These are phyloP conservation scores for Buxus sempervirens DNA, from an alignment of 164 flowering plant genomes.

Conservation along the genomic window DNA sequence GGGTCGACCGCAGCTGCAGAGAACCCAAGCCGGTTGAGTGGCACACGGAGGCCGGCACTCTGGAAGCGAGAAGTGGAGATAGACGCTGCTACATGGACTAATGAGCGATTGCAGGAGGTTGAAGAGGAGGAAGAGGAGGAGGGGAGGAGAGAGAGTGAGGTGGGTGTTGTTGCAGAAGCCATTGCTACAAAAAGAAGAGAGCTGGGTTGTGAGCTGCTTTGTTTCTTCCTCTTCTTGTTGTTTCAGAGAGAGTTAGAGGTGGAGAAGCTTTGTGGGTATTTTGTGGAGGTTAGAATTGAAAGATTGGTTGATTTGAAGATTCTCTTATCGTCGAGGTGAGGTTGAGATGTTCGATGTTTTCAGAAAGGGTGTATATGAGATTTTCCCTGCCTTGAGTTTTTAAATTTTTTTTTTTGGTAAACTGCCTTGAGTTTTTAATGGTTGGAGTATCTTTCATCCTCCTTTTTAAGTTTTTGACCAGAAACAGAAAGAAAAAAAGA, in stretches of 20 bases:
- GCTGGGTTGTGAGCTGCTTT: background rate
- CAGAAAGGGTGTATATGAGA: background rate
- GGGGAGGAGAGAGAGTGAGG: conserved; percentile 40
- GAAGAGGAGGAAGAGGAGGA: conserved; percentile 21
- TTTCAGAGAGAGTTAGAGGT: conserved; percentile 1
- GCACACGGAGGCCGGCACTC: conserved; percentile 25
- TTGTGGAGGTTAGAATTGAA: conserved; percentile 31
- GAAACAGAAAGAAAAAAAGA: no score
- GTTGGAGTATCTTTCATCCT: background rate
- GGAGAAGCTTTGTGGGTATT: background rate
- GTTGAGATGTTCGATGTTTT: conserved; percentile 41
- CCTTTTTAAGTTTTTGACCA: background rate
- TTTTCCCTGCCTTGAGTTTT: background rate
- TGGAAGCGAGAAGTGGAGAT: conserved; percentile 6
- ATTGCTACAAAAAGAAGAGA: conserved; percentile 19
- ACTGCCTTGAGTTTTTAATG: background rate
- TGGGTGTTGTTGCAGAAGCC: conserved; percentile 58
- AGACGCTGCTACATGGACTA: conserved; percentile 21
- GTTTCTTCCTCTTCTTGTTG: background rate
- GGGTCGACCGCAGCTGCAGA: conserved; percentile 40
- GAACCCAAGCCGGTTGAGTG: conserved; percentile 47
- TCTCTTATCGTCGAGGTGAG: conserved; percentile 67
- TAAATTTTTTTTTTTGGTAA: no score
- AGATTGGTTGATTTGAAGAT: conserved; percentile 20
- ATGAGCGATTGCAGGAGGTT: conserved; percentile 20